A percentile compares a stretch with the other conserved stretches of the same genome.
Conservation (phyloP, 2,329 filamentous ascomycete genomes). For the Pseudogymnoascus pannorum region DNA sequence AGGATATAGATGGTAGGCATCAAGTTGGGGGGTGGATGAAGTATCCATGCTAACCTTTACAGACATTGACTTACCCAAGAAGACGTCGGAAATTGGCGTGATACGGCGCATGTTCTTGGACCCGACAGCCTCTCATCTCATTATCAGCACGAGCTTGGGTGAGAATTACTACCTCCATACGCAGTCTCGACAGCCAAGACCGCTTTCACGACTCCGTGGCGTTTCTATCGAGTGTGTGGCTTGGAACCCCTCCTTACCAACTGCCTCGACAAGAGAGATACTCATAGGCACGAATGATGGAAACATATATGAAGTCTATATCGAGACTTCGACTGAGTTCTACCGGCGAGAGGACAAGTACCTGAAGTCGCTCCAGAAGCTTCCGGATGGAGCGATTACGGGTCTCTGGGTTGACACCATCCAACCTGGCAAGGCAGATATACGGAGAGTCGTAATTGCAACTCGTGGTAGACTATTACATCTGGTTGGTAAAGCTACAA, state of each 20-base stretch:
- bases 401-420: slow-evolving; percentile 79
- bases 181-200: slow-evolving; percentile 81
- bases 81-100: slow-evolving; percentile 80
- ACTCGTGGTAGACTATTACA: slow-evolving; percentile 75
- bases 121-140: slow-evolving; percentile 87
- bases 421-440: slow-evolving; percentile 55
- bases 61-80: slow-evolving; percentile 97
- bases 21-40: not conserved
- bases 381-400: slow-evolving; percentile 74
- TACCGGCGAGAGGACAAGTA: slow-evolving; percentile 94
- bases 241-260: slow-evolving; percentile 91
- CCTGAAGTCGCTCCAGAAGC: slow-evolving; percentile 73
- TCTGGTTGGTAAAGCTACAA: slow-evolving; percentile 69
- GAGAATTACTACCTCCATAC: slow-evolving; percentile 98
- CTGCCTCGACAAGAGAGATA: slow-evolving; percentile 90
- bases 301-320: slow-evolving; percentile 88
- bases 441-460: slow-evolving; percentile 69
- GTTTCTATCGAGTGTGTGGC: slow-evolving; percentile 83
- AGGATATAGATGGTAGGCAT: slow-evolving; percentile 77
- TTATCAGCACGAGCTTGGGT: slow-evolving; percentile 82
- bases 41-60: slow-evolving; percentile 8
- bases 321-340: slow-evolving; percentile 90
- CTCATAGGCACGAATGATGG: slow-evolving; percentile 87
- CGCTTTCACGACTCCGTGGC: slow-evolving; percentile 73
- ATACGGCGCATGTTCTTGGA: slow-evolving; percentile 97